Conservation (phyloP, 2,329 filamentous ascomycete species). For the Microdochium bolleyi region DNA sequence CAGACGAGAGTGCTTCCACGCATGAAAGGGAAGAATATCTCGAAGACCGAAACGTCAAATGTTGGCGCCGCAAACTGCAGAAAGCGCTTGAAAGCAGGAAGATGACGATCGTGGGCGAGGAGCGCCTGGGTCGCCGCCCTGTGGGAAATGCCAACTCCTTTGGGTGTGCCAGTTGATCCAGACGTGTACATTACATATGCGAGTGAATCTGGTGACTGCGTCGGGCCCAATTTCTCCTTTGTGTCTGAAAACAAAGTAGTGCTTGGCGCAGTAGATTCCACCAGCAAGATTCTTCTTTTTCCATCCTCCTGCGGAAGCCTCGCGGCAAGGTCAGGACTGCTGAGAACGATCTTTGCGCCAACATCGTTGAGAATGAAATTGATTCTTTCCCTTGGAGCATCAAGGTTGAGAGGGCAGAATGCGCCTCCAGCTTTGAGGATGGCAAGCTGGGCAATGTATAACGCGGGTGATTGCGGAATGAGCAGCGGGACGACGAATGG, state of each 20-base stretch:
- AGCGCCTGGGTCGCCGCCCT: conserved; percentile 72
- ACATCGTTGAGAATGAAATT: conserved; percentile 78
- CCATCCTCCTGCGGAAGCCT: conserved; percentile 25
- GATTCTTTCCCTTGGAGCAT: conserved; percentile 69
- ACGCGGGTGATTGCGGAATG: conserved; percentile 64
- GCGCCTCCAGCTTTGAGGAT: conserved; percentile 75
- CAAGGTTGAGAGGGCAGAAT: conserved; percentile 77
- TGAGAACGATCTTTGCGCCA: conserved; percentile 59
- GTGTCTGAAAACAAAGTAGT: neutral
- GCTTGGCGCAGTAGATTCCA: conserved; percentile 13
- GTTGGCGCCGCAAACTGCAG: conserved; percentile 89
- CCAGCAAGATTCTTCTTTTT: conserved; percentile 24
- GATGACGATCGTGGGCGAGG: conserved; percentile 69
- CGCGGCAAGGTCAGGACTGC: conserved; percentile 38
- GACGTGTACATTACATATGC: conserved; percentile 95
- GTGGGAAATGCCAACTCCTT: conserved; percentile 80
- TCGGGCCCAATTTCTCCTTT: neutral
- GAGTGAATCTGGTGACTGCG: conserved; percentile 21
- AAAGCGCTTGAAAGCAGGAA: conserved; percentile 71
- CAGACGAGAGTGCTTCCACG: conserved; percentile 66
- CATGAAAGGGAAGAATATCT: conserved; percentile 83
- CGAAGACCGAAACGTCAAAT: conserved; percentile 91
- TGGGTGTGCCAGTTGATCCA: conserved; percentile 81
- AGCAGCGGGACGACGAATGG: conserved; percentile 64
- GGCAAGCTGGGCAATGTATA: conserved; percentile 73